Base-by-base conservation (phyloP, 805 yeast species). In the Myxozyma melibiosi region DNA sequence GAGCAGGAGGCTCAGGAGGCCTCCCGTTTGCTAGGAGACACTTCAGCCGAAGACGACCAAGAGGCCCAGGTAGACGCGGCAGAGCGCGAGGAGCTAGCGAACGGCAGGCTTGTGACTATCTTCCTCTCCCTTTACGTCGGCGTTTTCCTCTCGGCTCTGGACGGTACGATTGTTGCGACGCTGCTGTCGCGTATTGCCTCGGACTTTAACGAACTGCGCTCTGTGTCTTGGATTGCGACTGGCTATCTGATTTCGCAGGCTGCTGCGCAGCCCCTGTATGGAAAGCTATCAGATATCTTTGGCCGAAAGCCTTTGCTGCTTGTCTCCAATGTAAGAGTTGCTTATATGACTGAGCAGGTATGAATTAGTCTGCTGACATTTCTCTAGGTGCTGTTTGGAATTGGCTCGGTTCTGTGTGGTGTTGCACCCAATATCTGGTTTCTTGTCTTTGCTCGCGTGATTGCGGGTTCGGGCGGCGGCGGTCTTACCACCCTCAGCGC, bases 401-500 rank as follows among this genome's bases (percentile, higher is more conserved):
- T 78, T n/a, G 85, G 84, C 25, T 79, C 83, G 65, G 64, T 76
- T 14, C 52, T 80, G 28, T 79, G 83, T 54, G 91, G 86, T 0
- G 18, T 55, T 37, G 57, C 65, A 9, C 59, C 56, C n/a, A 61
- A 53, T 37, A 84, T 86, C 31, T 58, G 55, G 59, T 45, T 47
- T 1, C 60, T 66, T n/a, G 65, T 65, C 13, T 47, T 50, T 39
- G 68, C 67, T 0, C 77, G 96, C 65, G 85, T 88, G 58, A 76
- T 90, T 49, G 84, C 95, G 24, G 97, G 97, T 16, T 78, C 86
- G 53, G 96, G 96, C 14, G 96, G 95, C n/a, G 94, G 96, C 6
- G 96, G 96, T 0, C 80, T 90, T 66, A 82, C 85, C 50, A 78
- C 91, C 0, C 74, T 89, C 65, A 80, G 88, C 20, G 85, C 96